Conservation (phyloP, 1,139 yeast genomes). For the Candida labiduridarum region DNA sequence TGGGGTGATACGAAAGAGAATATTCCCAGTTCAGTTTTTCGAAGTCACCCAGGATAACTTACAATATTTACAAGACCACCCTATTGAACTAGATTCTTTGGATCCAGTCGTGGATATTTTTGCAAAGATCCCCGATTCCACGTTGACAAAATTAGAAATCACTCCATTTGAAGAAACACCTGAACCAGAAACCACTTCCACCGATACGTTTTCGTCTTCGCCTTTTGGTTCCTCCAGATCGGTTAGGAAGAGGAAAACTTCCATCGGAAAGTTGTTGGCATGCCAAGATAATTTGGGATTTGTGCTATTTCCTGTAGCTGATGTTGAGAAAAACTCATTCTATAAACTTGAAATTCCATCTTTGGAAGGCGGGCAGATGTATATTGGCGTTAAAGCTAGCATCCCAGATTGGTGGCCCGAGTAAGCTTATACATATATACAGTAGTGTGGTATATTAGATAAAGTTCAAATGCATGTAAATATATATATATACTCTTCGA, state of each 20-base stretch:
- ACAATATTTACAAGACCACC: slow-evolving; percentile 17
- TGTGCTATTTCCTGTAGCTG: slow-evolving; percentile 56
- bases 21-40: slow-evolving; percentile 70
- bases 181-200: slow-evolving; percentile 10
- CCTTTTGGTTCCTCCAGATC: slow-evolving; percentile 32
- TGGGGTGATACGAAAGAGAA: slow-evolving; percentile 79
- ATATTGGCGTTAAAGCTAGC: slow-evolving; percentile 48
- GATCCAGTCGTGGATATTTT: slow-evolving; percentile 22
- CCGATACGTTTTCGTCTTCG: slow-evolving; percentile 20
- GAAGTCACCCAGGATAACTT: slow-evolving; percentile 22
- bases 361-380: slow-evolving; percentile 23
- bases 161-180: slow-evolving; percentile 22
- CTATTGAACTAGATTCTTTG: slow-evolving; percentile 21
- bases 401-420: slow-evolving; percentile 73
- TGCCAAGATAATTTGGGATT: slow-evolving; percentile 66
- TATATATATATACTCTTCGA: not conserved
- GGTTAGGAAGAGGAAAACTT: slow-evolving; percentile 37
- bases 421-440: slow-evolving; percentile 4
- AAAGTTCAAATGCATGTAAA: not conserved
- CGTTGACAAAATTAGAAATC: slow-evolving; percentile 27
- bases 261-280: slow-evolving; percentile 63
- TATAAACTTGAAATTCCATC: slow-evolving; percentile 36
- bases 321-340: slow-evolving; percentile 29
- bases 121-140: slow-evolving; percentile 19
- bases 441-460: not conserved